Evolutionary conservation across 1,284 basidiomycete genomes (phyloP).

Genomic region (Cutaneotrichosporon cavernicola): DNA sequence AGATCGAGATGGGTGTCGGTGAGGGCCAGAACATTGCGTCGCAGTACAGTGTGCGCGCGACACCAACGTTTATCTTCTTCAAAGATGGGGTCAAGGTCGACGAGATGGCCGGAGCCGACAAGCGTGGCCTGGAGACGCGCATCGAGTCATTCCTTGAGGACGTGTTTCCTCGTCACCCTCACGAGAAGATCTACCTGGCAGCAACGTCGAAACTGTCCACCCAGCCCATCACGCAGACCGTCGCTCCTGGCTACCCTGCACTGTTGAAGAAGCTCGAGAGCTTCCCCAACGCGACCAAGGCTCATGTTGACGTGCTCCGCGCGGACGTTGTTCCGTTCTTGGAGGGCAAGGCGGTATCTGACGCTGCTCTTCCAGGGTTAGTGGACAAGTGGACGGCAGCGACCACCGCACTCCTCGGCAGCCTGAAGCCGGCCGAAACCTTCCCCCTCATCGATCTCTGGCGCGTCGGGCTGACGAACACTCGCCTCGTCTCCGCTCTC

Average conservation of each 20-base stretch:
- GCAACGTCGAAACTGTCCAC: constrained; percentile 65
- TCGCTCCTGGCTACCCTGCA: constrained; percentile 67
- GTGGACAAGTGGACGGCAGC: constrained; percentile 56
- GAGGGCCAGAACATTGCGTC: constrained; percentile 62
- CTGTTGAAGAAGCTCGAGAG: constrained; percentile 64
- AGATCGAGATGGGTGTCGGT: constrained; percentile 73
- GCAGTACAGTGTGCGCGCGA: constrained; percentile 69
- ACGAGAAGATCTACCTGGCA: constrained; percentile 64
- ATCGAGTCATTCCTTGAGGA: constrained; percentile 57
- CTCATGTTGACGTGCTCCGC: constrained; percentile 57
- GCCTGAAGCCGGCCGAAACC: constrained; percentile 62
- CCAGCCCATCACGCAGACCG: constrained; percentile 71
- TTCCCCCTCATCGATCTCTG: constrained; percentile 83
- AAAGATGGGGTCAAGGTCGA: constrained; percentile 71
- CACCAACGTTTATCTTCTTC: constrained; percentile 84
- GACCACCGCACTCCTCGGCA: constrained; percentile 56
- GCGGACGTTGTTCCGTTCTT: constrained; percentile 64
- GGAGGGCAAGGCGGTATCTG: constrained; percentile 54
- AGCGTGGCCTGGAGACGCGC: constrained; percentile 39
- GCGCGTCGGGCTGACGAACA: constrained; percentile 72
- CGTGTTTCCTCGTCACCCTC: constrained; percentile 61
- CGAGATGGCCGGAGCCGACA: constrained; percentile 68
- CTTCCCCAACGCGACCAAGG: constrained; percentile 53
- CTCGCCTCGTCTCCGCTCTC: constrained; percentile 59
- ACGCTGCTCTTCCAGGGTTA: constrained; percentile 32